Conservation (phyloP, 257 asterid species). For the Solanum sparsipilum region DNA sequence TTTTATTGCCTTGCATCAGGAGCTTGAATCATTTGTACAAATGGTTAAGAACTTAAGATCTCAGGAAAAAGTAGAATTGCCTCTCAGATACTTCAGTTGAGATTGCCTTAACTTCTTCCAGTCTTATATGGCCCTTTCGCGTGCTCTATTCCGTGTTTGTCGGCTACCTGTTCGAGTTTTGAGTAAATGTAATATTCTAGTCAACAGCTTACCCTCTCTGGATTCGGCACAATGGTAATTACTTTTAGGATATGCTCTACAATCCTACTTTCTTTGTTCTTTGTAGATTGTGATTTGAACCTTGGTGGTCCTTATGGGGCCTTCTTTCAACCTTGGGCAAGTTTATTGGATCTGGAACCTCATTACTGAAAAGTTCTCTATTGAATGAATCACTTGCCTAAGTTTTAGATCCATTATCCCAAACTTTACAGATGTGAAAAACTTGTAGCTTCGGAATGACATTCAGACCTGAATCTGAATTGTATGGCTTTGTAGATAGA, state of each 20-base stretch:
- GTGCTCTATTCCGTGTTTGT: not conserved
- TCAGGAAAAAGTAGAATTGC: not conserved
- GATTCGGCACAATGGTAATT: not conserved
- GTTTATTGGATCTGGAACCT: not conserved
- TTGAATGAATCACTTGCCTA: not conserved
- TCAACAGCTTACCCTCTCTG: not conserved
- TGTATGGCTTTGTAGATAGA: not conserved
- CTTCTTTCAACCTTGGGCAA: not conserved
- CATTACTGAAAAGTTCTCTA: not conserved
- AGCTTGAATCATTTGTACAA: conserved; percentile 9
- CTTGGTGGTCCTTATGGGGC: not conserved
- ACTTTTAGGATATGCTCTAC: not conserved
- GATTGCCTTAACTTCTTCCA: not conserved
- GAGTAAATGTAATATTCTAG: not conserved
- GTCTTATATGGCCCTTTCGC: not conserved
- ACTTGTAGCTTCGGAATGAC: not conserved
- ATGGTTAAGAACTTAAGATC: not conserved
- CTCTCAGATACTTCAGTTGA: not conserved
- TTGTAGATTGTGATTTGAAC: not conserved
- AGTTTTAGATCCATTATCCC: not conserved
- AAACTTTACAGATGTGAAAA: not conserved
- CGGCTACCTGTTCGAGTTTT: not conserved
- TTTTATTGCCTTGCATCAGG: not conserved
- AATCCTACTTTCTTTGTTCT: not conserved
- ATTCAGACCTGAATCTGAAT: not conserved